Evolutionary conservation across 495 filamentous ascomycete genomes (phyloP).

Genomic region (Aspergillus mulundensis): DNA sequence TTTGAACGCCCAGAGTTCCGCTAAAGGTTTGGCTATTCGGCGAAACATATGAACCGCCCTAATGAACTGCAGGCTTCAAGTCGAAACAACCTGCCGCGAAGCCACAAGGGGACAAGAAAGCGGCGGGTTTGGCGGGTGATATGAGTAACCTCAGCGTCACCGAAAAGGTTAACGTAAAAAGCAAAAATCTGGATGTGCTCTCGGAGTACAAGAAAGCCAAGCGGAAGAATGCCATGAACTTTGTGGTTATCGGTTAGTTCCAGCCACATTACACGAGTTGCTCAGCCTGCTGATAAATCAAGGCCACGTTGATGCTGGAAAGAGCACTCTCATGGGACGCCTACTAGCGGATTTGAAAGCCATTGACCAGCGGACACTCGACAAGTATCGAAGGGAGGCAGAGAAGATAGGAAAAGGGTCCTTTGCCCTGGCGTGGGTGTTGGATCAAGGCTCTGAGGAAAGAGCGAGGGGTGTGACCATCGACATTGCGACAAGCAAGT

Average conservation of each 20-base stretch:
- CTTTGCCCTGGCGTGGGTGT: slow-evolving; percentile 93
- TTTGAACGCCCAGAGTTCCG: slow-evolving; percentile 69
- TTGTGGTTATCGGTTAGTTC: slow-evolving; percentile 84
- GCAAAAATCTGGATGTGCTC: slow-evolving; percentile 82
- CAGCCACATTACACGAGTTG: background rate
- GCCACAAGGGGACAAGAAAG: slow-evolving; percentile 38
- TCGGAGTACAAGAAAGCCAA: slow-evolving; percentile 72
- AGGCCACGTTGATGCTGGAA: slow-evolving; percentile 97
- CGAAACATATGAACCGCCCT: slow-evolving; percentile 39
- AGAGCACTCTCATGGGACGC: slow-evolving; percentile 95
- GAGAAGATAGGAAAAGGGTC: slow-evolving; percentile 90
- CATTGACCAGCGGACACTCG: slow-evolving; percentile 79
- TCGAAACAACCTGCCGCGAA: slow-evolving; percentile 43
- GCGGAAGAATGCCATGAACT: slow-evolving; percentile 80
- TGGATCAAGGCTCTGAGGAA: slow-evolving; percentile 88
- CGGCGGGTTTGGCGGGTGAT: slow-evolving; percentile 36
- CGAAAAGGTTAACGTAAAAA: slow-evolving; percentile 68
- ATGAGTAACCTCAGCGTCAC: slow-evolving; percentile 61
- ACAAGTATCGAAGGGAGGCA: slow-evolving; percentile 82
- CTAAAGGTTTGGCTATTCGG: slow-evolving; percentile 73
- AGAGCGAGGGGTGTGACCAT: slow-evolving; percentile 90
- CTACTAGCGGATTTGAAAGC: slow-evolving; percentile 86
- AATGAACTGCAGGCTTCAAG: slow-evolving; percentile 46
- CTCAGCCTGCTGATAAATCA: slow-evolving; percentile 11
- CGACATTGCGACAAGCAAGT: slow-evolving; percentile 90